These are phyloP conservation scores for Tribonema minus DNA, from an alignment of 108 stramenopile species.

Conservation along the genomic window DNA sequence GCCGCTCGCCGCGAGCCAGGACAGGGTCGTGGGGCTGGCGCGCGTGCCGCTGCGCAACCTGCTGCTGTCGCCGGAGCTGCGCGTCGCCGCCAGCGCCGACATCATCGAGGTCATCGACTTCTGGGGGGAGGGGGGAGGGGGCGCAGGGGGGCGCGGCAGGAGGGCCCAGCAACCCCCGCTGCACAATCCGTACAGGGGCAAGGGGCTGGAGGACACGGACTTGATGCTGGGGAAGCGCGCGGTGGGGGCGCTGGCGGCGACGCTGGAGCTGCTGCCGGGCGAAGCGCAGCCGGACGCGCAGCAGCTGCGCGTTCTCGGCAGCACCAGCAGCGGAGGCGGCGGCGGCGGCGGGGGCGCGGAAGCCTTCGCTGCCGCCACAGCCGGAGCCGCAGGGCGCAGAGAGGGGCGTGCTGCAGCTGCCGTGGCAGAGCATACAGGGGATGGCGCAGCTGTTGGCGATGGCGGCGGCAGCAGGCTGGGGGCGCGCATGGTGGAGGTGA, in stretches of 20 bases:
- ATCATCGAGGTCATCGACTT: constrained; percentile 30
- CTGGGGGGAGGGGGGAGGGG: constrained; percentile 6
- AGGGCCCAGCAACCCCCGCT: no score
- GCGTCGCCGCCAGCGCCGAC: constrained; percentile 23
- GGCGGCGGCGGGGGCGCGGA: no score
- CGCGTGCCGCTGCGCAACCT: constrained; percentile 13
- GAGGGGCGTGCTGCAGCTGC: no score
- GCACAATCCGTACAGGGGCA: not conserved
- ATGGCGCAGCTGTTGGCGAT: no score
- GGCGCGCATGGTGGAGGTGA: no score
- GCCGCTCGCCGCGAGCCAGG: not conserved
- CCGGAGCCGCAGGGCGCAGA: no score
- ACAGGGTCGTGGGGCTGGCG: constrained; percentile 17
- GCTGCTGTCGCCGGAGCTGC: constrained; percentile 25
- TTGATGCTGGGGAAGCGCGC: constrained; percentile 28
- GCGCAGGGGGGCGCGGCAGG: constrained; percentile 10
- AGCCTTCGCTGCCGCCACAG: no score
- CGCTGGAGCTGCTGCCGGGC: constrained; percentile 21
- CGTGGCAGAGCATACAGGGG: no score
- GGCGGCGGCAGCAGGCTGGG: no score
- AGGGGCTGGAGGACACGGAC: not conserved
- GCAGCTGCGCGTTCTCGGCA: no score
- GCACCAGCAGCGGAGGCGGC: no score
- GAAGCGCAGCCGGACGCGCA: no score
- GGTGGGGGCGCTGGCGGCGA: constrained; percentile 8